Evolutionary conservation across 331 rosid genomes (phyloP), one percentile per base, ranked within the genome.

Genomic region (Pyracantha coccinea): DNA sequence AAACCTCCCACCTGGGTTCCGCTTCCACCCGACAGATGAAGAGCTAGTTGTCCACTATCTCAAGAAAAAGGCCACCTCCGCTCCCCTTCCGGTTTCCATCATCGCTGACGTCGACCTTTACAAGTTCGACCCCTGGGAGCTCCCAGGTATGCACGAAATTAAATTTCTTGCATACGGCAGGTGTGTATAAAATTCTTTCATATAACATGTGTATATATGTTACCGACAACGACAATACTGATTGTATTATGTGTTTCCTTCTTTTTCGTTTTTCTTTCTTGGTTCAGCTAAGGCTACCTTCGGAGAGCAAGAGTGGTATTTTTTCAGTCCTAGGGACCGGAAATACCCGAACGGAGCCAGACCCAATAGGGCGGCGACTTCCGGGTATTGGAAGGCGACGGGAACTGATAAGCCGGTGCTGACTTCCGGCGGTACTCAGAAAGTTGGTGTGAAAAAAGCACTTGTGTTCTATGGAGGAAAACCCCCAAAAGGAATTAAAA

Each of bases 371-470:
- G 96, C 98, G 1, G 96, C 97, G 3, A 89, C 94, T 0, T 93
- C 98, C 2, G 98, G 97, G 82, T 93, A 93, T 71, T 93, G 98
- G 98, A 93, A 93, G 73, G 98, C 98, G 0, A 93, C 98, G 0
- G 98, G 98, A 20, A 93, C 98, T 0, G 97, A 93, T 72, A 93
- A 93, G 84, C 97, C 98, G 4, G 97, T 93, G 59, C 52, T 93
- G 2, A 82, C 86, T 14, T 76, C 88, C 0, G 86, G 83, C 0
- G 89, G 93, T 12, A 83, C 77, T 3, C 91, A 86, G 44, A 93
- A 91, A 68, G 93, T 93, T 45, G 98, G 98, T 4, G 98, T 93
- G 57, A 93, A 93, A 75, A 93, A 93, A 54, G 96, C 98, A 23
- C 88, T 93, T 83, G 96, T 93, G n/a, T 93, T 93, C 78, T 93